Evolutionary conservation across 129 eudicot species (phyloP).

Genomic region (Scalesia atractyloides): DNA sequence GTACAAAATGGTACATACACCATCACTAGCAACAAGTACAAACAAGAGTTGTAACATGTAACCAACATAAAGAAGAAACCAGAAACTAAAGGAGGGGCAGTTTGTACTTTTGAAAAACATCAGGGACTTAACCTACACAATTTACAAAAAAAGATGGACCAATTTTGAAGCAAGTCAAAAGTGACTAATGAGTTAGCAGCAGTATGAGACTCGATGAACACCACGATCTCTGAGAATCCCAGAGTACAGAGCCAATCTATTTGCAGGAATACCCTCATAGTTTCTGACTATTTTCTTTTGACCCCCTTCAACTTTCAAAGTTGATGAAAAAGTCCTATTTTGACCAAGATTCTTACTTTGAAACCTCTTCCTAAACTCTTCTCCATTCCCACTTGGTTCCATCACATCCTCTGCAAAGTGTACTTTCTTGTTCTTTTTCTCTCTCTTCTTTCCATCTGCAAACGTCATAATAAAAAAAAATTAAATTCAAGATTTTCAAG

Average conservation of each 20-base stretch:
- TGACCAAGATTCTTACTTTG: conserved; percentile 26
- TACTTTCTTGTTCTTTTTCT: conserved; percentile 79
- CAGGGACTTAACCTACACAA: conserved; percentile 30
- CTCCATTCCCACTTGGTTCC: conserved; percentile 77
- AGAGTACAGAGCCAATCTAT: conserved; percentile 70
- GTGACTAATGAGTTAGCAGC: conserved; percentile 53
- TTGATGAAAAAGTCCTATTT: conserved; percentile 20
- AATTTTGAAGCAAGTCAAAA: not conserved
- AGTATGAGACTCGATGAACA: conserved; percentile 51
- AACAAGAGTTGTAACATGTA: not conserved
- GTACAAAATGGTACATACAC: not conserved
- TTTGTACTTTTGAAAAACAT: conserved; percentile 5
- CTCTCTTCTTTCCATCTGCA: conserved; percentile 53
- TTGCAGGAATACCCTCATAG: conserved; percentile 50
- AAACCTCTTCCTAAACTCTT: conserved; percentile 59
- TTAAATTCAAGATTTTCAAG: too few relatives aligned
- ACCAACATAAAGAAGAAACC: not conserved
- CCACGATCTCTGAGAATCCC: conserved; percentile 82
- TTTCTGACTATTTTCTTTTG: conserved; percentile 30
- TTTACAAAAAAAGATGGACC: conserved; percentile 13
- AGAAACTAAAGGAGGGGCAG: not conserved
- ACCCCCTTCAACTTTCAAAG: conserved; percentile 26
- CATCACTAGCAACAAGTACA: not conserved
- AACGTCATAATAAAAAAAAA: not conserved
- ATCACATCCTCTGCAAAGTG: conserved; percentile 88